phyloP scores from a whole-genome alignment of 371 early-diverging fungal genomes.

The Mucor piriformis region DNA sequence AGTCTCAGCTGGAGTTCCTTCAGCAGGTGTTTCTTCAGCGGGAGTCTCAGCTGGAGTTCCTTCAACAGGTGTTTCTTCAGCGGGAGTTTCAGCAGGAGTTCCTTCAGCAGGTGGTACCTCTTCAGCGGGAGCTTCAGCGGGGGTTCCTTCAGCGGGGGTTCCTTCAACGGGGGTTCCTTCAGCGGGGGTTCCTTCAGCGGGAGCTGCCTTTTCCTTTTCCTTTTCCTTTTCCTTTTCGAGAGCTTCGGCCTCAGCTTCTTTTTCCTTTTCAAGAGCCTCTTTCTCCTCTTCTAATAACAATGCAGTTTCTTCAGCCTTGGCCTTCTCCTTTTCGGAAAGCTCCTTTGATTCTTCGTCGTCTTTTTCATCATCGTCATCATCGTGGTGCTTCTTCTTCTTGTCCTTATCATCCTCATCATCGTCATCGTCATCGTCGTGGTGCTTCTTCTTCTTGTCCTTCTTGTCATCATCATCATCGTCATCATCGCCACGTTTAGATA shows the following conservation, averaged over 20 bases:
- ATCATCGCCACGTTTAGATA: neutral
- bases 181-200: neutral
- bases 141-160: neutral
- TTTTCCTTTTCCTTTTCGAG: neutral
- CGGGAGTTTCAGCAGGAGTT: too few relatives aligned
- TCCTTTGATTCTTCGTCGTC: neutral
- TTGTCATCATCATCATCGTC: conserved; percentile 1
- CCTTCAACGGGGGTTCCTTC: too few relatives aligned
- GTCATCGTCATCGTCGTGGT: neutral
- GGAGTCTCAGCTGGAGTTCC: neutral
- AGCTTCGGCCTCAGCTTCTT: neutral
- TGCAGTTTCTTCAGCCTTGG: neutral
- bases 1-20: neutral
- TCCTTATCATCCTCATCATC: neutral
- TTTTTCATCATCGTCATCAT: neutral
- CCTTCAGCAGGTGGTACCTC: neutral
- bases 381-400: neutral
- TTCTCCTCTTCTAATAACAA: neutral
- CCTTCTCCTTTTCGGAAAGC: neutral
- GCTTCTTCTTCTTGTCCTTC: neutral
- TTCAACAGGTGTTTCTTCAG: neutral
- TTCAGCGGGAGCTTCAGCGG: neutral
- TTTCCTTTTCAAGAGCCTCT: neutral
- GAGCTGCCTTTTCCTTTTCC: neutral
- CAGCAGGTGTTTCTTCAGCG: too few relatives aligned